Base-by-base conservation (phyloP, 1,139 yeast genomes). In the Kodamaea suecica region DNA sequence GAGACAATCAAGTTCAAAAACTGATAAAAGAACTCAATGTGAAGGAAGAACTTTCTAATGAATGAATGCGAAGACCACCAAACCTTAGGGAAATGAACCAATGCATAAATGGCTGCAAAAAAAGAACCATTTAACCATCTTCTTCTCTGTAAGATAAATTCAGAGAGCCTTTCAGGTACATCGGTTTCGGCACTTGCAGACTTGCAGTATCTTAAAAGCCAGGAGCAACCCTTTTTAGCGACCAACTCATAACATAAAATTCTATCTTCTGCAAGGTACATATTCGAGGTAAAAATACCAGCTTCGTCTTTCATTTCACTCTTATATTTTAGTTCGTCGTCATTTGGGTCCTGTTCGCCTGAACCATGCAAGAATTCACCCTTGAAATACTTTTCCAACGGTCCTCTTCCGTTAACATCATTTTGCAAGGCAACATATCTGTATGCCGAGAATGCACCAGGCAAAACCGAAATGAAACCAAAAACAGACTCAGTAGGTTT, bases 61-160 rank as follows among this genome's bases (percentile, higher is more conserved):
- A 67, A 26, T 1, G 70, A 59, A 52, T 70, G 76, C 6, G 70
- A 55, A 5, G 73, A 66, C 11, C 49, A 36, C 75, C 75, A 70
- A 19, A 70, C 39, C 39, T 68, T 67, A 9, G 68, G 61, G 45
- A 68, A 70, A 45, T 70, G 74, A 13, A 55, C 73, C 48, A 70
- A 59, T 2, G 73, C 53, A 45, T 70, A 70, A 33, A 67, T 67
- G 36, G 75, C 76, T 2, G 76, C 76, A 38, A 70, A 70, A 39
- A 70, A 70, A 2, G 76, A 69, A 35, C 76, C 76, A 49, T 70
- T 70, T 43, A 70, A 58, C 76, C 76, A 70, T 55, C 76, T 63
- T 58, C 76, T 63, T 57, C 76, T 60, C 49, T 70, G 76, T 37
- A 69, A 59, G 30, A 70, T 61, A 34, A 70, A 70, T 43, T 70